A percentile compares a stretch with the other conserved stretches of the same genome.
phyloP scores from a whole-genome alignment of 2,329 filamentous ascomycete species.

The Macrophomina tecta region DNA sequence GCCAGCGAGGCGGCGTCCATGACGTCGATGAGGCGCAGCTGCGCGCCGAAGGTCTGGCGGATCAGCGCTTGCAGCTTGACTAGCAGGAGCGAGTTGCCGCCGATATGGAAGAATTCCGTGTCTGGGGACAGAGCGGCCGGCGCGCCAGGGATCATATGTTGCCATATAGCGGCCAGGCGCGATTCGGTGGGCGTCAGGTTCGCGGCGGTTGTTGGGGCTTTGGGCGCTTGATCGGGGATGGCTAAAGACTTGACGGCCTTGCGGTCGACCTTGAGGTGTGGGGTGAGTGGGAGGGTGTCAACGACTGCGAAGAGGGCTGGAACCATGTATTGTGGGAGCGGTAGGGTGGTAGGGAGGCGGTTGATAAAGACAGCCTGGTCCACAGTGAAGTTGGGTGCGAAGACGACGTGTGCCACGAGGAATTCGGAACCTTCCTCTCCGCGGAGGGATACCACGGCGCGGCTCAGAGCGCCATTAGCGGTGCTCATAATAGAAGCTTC shows the following conservation, averaged over 20 bases:
- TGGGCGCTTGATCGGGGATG: no score
- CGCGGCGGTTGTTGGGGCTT: background rate
- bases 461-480: conserved; percentile 29
- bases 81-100: conserved; percentile 26
- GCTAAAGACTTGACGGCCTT: background rate
- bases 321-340: conserved; percentile 18
- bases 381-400: conserved; percentile 1
- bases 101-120: conserved; percentile 23
- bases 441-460: conserved; percentile 29
- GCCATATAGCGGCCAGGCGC: conserved; percentile 16
- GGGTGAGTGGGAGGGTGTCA: conserved; percentile 5
- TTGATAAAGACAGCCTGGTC: no score
- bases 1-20: background rate
- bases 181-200: conserved; percentile 7
- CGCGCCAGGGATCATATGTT: background rate
- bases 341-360: background rate
- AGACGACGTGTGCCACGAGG: conserved; percentile 26
- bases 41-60: background rate
- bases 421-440: background rate
- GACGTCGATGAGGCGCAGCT: background rate
- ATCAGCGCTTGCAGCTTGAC: conserved; percentile 8
- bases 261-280: conserved; percentile 13
- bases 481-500: conserved; percentile 30
- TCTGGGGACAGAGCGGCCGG: background rate
- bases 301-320: background rate